Conservation (phyloP, 164 flowering plant species). For the Warburgia ugandensis region DNA sequence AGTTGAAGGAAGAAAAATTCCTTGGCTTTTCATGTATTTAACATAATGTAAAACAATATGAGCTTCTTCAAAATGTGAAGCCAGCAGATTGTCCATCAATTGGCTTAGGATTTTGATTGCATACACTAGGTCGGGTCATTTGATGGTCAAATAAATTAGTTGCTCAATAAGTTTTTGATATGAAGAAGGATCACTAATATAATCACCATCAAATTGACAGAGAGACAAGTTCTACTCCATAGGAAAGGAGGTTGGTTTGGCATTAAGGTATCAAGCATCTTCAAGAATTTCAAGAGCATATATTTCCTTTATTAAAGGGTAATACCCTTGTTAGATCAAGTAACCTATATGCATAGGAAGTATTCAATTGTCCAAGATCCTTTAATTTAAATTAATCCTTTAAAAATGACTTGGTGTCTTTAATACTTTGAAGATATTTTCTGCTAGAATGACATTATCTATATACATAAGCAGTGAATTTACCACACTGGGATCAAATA, state of each 20-base stretch:
- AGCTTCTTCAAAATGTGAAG: slow-evolving; percentile 1
- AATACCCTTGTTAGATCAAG: slow-evolving; percentile 5
- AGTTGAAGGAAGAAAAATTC: no score
- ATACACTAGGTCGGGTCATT: not conserved
- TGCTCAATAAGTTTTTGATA: no score
- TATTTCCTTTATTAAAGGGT: slow-evolving; percentile 1
- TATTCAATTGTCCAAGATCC: not conserved
- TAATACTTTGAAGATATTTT: not conserved
- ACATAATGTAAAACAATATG: not conserved
- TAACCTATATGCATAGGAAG: slow-evolving; percentile 4
- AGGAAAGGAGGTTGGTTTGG: not conserved
- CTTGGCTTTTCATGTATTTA: not conserved
- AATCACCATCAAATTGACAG: no score
- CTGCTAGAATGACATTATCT: not conserved
- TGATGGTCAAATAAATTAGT: not conserved
- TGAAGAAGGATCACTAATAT: no score
- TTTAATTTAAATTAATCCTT: no score
- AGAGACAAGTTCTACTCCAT: slow-evolving; percentile 2
- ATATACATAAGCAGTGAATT: not conserved
- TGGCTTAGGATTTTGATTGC: not conserved
- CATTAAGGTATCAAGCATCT: slow-evolving; percentile 4
- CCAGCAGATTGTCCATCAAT: slow-evolving; percentile 1
- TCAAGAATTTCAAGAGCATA: slow-evolving; percentile 8
- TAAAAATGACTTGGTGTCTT: no score
- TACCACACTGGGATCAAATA: slow-evolving; percentile 1